Evolutionary conservation across 352 stramenopile genomes (phyloP), one percentile per base, ranked within the genome.

Genomic region (Globisporangium cederbergense): DNA sequence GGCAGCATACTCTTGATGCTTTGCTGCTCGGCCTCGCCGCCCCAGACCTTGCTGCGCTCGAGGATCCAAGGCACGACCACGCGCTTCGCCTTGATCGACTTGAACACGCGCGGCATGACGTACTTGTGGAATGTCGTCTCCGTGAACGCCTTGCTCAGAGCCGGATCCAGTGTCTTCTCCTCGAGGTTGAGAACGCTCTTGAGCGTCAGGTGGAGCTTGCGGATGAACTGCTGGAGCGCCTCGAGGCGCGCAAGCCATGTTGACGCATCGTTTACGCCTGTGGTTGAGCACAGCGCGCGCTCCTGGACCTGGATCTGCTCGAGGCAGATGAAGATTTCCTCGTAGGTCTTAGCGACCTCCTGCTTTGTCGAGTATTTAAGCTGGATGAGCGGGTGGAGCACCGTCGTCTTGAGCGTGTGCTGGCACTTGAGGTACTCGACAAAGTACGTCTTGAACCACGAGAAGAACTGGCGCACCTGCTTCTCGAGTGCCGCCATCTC

Each of bases 21-120:
- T 36, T 81, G 70, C 66, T 95, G 80, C 60, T 95, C 86, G 2
- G 52, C 70, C 53, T 86, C 79, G 20, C 86, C 86, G 66, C 86
- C 86, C 86, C 86, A 95, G 34, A 92, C 79, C 66, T 93, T 93
- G 67, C 76, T 90, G 32, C 86, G 86, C 46, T 95, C 86, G 20
- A 95, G 76, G 64, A 93, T 92, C 86, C 86, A 95, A 13, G 84
- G 83, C 40, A 95, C 77, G n/a, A 95, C 75, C 2, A 95, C 78
- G 40, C 84, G 83, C 61, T 95, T 95, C 11, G 78, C 68, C 47
- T 86, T 86, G 58, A 93, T 90, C 22, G 76, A 76, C 22, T 82
- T 81, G 65, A 95, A 92, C 40, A 93, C 64, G 11, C 83, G 79
- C 36, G 86, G 86, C 74, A 93, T 80, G 9, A 95, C 83, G 69